Conservation (phyloP, 371 early-diverging fungal species). For the Mucor velutinosus region DNA sequence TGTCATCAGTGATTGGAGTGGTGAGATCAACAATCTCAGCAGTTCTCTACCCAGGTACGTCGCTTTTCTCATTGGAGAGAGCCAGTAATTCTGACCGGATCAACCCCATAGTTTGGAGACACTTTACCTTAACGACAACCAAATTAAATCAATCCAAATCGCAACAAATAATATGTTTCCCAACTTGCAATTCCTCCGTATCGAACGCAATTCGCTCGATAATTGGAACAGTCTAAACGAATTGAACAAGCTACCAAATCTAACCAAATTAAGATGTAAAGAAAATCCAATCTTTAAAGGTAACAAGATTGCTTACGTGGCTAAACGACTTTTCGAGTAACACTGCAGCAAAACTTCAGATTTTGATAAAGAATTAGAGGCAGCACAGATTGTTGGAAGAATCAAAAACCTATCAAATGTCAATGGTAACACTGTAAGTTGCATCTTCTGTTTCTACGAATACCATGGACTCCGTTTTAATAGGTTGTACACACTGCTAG, state of each 20-base stretch:
- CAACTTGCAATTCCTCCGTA: slow-evolving; percentile 39
- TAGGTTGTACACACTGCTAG: slow-evolving; percentile 3
- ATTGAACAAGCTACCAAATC: slow-evolving; percentile 41
- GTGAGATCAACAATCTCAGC: slow-evolving; percentile 18
- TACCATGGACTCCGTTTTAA: background rate
- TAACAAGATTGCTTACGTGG: slow-evolving; percentile 1
- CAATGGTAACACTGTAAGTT: slow-evolving; percentile 48
- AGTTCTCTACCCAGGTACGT: background rate
- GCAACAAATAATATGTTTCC: slow-evolving; percentile 21
- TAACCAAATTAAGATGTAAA: slow-evolving; percentile 47
- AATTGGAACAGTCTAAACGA: slow-evolving; percentile 49
- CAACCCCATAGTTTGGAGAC: slow-evolving; percentile 33
- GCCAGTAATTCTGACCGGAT: background rate
- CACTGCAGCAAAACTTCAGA: background rate
- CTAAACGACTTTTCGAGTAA: background rate
- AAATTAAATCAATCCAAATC: slow-evolving; percentile 5
- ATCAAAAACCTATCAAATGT: slow-evolving; percentile 28
- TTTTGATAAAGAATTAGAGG: slow-evolving; percentile 18
- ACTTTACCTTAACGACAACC: slow-evolving; percentile 55
- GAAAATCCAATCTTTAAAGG: slow-evolving; percentile 55
- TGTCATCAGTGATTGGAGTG: slow-evolving; percentile 56
- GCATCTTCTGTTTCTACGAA: background rate
- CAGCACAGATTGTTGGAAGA: slow-evolving; percentile 40
- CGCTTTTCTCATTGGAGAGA: background rate
- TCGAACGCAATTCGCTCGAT: slow-evolving; percentile 45